Base-by-base conservation (phyloP, 139 green algal genomes). In the Penium margaritaceum region DNA sequence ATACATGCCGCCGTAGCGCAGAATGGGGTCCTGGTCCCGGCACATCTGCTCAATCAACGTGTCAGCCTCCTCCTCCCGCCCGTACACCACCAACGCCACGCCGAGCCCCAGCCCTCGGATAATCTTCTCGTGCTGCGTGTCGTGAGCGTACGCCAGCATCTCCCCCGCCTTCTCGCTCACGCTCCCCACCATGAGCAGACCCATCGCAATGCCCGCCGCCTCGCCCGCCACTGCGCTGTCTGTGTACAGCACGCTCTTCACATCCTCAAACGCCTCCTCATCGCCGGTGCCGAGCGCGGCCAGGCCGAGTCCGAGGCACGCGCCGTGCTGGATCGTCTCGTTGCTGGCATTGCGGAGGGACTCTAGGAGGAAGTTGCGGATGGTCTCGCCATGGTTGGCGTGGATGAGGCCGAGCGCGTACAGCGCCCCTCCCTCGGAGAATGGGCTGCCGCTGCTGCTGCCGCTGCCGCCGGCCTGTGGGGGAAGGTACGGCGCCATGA, bases 381-480 rank as follows among this genome's bases (percentile, higher is more conserved):
- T 88, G 63, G 83, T 86, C 14, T 85, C 61, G 38, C 92, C 93
- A 63, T 97, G 89, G 68, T 92, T 95, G 57, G 87, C 86, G 77
- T 97, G 92, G 67, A 98, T 98, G 33, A 99, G 84, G 12, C 94
- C 94, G 63, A 99, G 85, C 2, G 94, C 94, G 67, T 96, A 98
- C 70, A 97, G 85, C 17, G 93, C 94, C 27, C 93, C 93, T 29
- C 93, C 93, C 85, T 98, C 92, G 41, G 78, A 85, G 81, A 84
- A 92, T 17, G 83, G 84, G 30, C 37, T 72, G 24, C 71, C 41
- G 24, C 53, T 37, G 6, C 38, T 63, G 54, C 81, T 47, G 34
- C 46, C 46, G 24, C 51, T 33, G 51, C 51, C 51, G 72, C 67
- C 14, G 81, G 79, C 35, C 80, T 84, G 63, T 21, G 82, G 73